Evolutionary conservation across 164 flowering plant species (phyloP).

Genomic region (Magnolia changhungtana): DNA sequence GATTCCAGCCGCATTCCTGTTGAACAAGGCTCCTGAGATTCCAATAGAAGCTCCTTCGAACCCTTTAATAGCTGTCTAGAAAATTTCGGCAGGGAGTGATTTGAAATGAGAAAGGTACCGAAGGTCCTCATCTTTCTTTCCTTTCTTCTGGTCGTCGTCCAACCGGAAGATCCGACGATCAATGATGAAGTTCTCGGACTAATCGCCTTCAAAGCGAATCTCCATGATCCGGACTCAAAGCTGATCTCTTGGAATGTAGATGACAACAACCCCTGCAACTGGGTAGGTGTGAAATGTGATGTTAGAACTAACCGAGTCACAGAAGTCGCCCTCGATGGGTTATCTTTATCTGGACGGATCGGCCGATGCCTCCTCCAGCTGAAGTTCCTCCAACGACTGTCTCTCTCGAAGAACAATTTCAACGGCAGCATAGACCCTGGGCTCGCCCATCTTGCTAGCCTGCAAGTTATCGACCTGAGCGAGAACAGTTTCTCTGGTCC

Average conservation of each 20-base stretch:
- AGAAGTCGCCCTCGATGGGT: conserved; percentile 70
- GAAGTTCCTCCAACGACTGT: conserved; percentile 52
- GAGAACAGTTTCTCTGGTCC: conserved; percentile 64
- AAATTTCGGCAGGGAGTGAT: neutral
- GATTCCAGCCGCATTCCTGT: neutral
- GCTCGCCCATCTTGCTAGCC: conserved; percentile 40
- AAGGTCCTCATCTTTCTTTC: neutral
- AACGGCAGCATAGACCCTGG: conserved; percentile 55
- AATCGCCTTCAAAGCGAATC: conserved; percentile 78
- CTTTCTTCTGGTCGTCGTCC: conserved; percentile 13
- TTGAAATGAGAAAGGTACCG: conserved; percentile 6
- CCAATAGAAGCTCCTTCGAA: neutral
- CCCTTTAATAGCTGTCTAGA: conserved; percentile 11
- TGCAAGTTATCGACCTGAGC: conserved; percentile 60
- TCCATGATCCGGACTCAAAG: conserved; percentile 60
- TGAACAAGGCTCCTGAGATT: neutral
- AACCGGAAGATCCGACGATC: conserved; percentile 47
- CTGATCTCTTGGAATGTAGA: conserved; percentile 79
- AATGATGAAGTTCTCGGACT: conserved; percentile 84
- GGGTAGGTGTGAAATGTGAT: conserved; percentile 71
- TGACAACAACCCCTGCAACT: conserved; percentile 65
- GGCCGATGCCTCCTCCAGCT: conserved; percentile 71
- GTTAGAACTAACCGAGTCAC: conserved; percentile 68
- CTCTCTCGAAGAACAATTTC: conserved; percentile 65
- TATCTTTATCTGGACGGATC: conserved; percentile 63